A percentile compares a stretch with the other conserved stretches of the same genome.
Conservation (phyloP, 2,329 filamentous ascomycete species). For the Aspergillus sp. region DNA sequence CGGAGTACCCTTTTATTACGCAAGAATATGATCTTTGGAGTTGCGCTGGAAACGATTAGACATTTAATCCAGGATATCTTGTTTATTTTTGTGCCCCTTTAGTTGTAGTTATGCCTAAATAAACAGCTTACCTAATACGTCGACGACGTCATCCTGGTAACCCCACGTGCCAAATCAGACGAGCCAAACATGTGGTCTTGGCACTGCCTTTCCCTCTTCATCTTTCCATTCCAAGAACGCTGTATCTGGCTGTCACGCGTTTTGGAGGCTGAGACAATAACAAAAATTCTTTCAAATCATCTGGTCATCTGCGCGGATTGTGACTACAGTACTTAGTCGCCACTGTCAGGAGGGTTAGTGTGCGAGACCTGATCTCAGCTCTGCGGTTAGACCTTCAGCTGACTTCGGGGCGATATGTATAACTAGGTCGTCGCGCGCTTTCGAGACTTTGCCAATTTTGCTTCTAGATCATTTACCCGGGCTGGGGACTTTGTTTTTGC, state of each 20-base stretch:
- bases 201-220: slow-evolving; percentile 4
- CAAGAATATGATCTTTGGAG: not conserved
- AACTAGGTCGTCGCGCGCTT: slow-evolving; percentile 4
- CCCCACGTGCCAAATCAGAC: slow-evolving; percentile 14
- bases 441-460: not conserved
- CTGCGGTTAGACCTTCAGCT: slow-evolving; percentile 10
- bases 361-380: slow-evolving; percentile 8
- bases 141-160: not conserved
- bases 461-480: not conserved
- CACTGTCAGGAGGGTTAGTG: slow-evolving; percentile 11
- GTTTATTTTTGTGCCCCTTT: too few relatives aligned
- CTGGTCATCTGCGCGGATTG: not conserved
- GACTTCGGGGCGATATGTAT: slow-evolving; percentile 1
- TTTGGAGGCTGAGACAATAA: slow-evolving; percentile 5
- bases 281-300: not conserved
- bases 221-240: not conserved
- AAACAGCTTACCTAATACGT: not conserved
- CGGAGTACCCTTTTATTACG: not conserved
- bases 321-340: not conserved
- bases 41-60: not conserved
- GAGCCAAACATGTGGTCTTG: slow-evolving; percentile 11
- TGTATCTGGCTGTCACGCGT: not conserved
- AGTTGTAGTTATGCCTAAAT: too few relatives aligned
- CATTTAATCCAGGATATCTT: not conserved
- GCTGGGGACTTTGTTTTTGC: not conserved